Base-by-base conservation (phyloP, 257 asterid genomes). In the Penstemon davidsonii region DNA sequence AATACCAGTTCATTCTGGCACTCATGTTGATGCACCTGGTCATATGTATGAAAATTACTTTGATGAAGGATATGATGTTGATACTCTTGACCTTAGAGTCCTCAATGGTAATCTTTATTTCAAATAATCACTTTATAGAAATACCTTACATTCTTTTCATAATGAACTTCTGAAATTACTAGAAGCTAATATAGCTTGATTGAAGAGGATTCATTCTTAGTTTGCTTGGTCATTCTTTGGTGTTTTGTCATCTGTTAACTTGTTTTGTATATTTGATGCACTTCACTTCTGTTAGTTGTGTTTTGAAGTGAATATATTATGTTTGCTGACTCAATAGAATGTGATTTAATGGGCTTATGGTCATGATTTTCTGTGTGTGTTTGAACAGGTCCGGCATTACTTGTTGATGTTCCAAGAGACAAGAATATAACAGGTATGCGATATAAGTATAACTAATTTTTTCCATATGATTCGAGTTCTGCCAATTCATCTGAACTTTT, bases 1-100 rank as follows among this genome's bases (percentile, higher is more conserved):
- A 75, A 4, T 92, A 10, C 78, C 81, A 18, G 84, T 70, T 66
- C 98, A 92, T 76, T 57, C 96, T 62, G 96, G 96, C 36, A 89
- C 96, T 13, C 96, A 92, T 64, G 98, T 92, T 9, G 96, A 91
- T 78, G 96, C 96, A 4, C 96, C 98, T 3, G 96, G 98, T 0
- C 96, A 92, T 76, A 52, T 84, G 79, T 83, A 65, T 74, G 92
- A 85, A 7, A 60, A 75, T 7, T 88, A 86, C 75, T 89, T 43
- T 66, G 96, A 85, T 65, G 84, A 77, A 60, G 96, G 96, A 54
- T 87, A 66, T 70, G 96, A 89, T 78, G 92, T 92, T 62, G 96
- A 92, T 63, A 70, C 78, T 62, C 91, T 92, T 72, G 92, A 92
- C 70, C 90, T 92, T 57, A 78, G 83, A 75, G 85, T 89, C 44